phyloP scores from a whole-genome alignment of 2,329 filamentous ascomycete genomes.

The Ophiostoma perfectum region DNA sequence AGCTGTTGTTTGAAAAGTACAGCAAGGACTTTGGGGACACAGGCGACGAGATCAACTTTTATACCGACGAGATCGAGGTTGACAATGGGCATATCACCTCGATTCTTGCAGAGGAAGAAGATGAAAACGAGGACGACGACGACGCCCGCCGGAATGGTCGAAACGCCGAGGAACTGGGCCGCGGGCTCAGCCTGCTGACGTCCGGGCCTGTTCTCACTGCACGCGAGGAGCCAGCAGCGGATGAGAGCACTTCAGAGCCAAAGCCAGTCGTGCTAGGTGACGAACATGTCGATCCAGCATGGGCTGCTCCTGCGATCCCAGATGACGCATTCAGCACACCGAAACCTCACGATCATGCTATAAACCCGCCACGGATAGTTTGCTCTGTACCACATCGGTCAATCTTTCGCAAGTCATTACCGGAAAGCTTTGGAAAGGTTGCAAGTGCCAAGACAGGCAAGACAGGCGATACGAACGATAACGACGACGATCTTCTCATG shows the following conservation, averaged over 20 bases:
- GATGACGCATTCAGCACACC: conserved; percentile 24
- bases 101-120: conserved; percentile 33
- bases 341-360: background rate
- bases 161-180: background rate
- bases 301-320: conserved; percentile 37
- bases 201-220: background rate
- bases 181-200: background rate
- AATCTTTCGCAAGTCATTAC: conserved; percentile 17
- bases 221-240: background rate
- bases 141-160: conserved; percentile 26
- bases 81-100: conserved; percentile 77
- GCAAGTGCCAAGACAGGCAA: background rate
- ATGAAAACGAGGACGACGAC: conserved; percentile 29
- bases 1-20: conserved; percentile 86
- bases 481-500: conserved; percentile 14
- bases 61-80: conserved; percentile 75
- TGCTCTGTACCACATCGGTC: background rate
- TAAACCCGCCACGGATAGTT: background rate
- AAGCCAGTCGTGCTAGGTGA: background rate
- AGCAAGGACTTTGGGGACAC: conserved; percentile 73
- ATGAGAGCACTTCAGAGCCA: background rate
- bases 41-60: conserved; percentile 84
- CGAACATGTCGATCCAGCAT: conserved; percentile 34
- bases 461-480: conserved; percentile 28
- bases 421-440: background rate